These are phyloP conservation scores for Aspergillus sp. DNA, from an alignment of 2,329 filamentous ascomycete genomes.

Conservation along the genomic window DNA sequence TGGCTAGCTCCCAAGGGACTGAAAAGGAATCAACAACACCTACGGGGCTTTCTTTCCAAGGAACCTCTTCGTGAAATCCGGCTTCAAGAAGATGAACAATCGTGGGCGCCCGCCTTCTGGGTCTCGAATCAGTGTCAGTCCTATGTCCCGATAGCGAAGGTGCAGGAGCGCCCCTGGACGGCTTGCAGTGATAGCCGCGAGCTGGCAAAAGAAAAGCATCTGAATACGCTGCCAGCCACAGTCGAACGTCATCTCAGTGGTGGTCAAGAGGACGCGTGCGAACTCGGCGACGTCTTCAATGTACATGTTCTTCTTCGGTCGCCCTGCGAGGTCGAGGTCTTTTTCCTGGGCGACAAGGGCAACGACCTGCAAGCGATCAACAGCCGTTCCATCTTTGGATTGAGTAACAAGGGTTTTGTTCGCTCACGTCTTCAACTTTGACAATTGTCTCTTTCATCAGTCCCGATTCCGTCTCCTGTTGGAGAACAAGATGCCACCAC, in stretches of 20 bases:
- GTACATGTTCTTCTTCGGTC: conserved; percentile 31
- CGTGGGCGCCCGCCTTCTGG: conserved; percentile 18
- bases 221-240: conserved; percentile 28
- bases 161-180: conserved; percentile 22
- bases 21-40: background rate
- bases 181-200: conserved; percentile 29
- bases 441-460: conserved; percentile 18
- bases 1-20: background rate
- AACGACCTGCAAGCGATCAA: conserved; percentile 23
- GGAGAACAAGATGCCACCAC: conserved; percentile 26
- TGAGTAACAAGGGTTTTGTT: background rate
- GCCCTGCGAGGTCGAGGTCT: conserved; percentile 18
- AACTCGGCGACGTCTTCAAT: conserved; percentile 33
- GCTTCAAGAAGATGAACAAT: conserved; percentile 17
- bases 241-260: conserved; percentile 30
- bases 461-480: conserved; percentile 15
- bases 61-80: conserved; percentile 10
- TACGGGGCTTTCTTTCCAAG: conserved; percentile 22
- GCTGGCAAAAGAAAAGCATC: conserved; percentile 25
- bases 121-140: conserved; percentile 28
- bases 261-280: conserved; percentile 28
- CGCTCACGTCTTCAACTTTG: conserved; percentile 21
- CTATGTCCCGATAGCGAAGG: conserved; percentile 27
- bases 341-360: conserved; percentile 27
- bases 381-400: background rate